Evolutionary conservation across 2,329 filamentous ascomycete species (phyloP), one percentile per base, ranked within the genome.

Genomic region (Verticillium isaacii): DNA sequence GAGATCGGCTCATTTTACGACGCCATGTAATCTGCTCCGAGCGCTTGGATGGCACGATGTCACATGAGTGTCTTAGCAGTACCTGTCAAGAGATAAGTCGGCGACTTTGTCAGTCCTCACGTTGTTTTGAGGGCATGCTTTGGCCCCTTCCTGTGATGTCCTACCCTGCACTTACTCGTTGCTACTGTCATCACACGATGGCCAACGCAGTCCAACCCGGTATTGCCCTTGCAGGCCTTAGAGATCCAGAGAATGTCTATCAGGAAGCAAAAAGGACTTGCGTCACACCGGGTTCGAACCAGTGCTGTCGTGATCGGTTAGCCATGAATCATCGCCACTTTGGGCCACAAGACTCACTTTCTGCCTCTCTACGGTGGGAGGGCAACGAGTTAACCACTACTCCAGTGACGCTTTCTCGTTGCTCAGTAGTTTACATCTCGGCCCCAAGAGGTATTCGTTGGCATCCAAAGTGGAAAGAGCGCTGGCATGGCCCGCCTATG

Each of bases 361-460:
- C 58, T 60, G 61, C 56, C 56, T 63, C 8, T 62, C 41, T 25
- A 32, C 45, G 6, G 34, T 61, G 61, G 63, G 60, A 66, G 56
- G 61, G 63, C 63, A 65, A 60, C 34, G 60, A 65, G 60, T 62
- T 65, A 54, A 63, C 59, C 60, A 62, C 63, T 62, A 60, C 61
- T 63, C 60, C 60, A 61, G 63, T 58, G 61, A 57, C 58, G 56
- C 63, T 23, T 32, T n/a, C n/a, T 14, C 12, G 45, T 50, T 50
- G 45, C 45, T 14, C 11, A 25, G 19, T 6, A 25, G 45, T 12
- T 50, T 5, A 19, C 45, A 19, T 8, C 19, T 25, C n/a, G 25
- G 19, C 45, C 12, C 12, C 17, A 50, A 50, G 45, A 19, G 45
- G 45, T 19, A 50, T n/a, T 23, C 45, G 19, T 23, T n/a, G n/a